phyloP scores from a whole-genome alignment of 1,139 yeast genomes.

The Geotrichum phurueaensis region DNA sequence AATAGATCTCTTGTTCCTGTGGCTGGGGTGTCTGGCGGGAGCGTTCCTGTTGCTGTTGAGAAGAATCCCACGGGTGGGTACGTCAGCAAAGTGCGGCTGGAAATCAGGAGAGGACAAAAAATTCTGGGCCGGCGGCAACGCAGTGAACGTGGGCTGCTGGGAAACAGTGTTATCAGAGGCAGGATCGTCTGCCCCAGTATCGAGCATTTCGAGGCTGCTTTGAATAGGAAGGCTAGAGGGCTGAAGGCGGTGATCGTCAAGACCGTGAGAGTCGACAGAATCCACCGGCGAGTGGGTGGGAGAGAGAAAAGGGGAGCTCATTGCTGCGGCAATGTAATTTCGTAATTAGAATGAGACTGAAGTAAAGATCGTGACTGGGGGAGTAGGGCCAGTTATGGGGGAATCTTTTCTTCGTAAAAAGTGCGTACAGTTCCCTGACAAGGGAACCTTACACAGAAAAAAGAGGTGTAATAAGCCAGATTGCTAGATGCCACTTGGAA shows the following conservation, averaged over 20 bases:
- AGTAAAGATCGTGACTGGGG: neutral
- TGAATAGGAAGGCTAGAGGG: slow-evolving; percentile 30
- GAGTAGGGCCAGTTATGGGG: slow-evolving; percentile 12
- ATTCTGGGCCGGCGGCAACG: neutral
- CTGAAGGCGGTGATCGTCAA: slow-evolving; percentile 33
- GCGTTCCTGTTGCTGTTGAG: slow-evolving; percentile 5
- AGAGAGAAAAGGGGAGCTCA: neutral
- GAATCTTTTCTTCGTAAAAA: slow-evolving; percentile 14
- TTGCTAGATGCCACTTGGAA: slow-evolving; percentile 12
- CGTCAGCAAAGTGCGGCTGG: slow-evolving; percentile 5
- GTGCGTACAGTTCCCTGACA: slow-evolving; percentile 17
- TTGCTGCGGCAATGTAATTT: neutral
- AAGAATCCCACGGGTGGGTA: slow-evolving; percentile 16
- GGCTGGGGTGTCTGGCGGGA: slow-evolving; percentile 3
- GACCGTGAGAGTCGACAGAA: slow-evolving; percentile 20
- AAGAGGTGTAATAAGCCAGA: slow-evolving; percentile 6
- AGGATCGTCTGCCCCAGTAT: slow-evolving; percentile 10
- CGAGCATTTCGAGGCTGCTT: neutral
- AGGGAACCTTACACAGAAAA: slow-evolving; percentile 14
- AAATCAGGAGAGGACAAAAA: neutral
- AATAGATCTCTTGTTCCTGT: slow-evolving; percentile 23
- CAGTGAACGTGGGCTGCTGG: neutral
- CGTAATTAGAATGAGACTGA: neutral
- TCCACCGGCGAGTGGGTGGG: slow-evolving; percentile 9
- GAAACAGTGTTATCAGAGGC: neutral